These are phyloP conservation scores for Astragalus glycyphyllos DNA, from an alignment of 306 rosid species.

Conservation along the genomic window DNA sequence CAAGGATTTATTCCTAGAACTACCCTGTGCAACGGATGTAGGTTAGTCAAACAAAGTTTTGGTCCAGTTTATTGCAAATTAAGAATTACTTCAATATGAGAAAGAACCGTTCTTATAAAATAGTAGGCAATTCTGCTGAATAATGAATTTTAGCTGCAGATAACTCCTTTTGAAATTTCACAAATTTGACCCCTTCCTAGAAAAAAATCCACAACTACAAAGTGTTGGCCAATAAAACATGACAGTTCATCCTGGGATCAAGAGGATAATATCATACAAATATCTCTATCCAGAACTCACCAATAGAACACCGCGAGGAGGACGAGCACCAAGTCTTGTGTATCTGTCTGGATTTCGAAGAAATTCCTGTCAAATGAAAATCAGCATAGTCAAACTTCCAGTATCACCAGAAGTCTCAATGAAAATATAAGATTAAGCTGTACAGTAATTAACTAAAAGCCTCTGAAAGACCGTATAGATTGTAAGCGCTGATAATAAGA, in stretches of 20 bases:
- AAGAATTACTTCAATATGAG: conserved; percentile 23
- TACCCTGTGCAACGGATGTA: conserved; percentile 40
- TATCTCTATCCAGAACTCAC: conserved; percentile 58
- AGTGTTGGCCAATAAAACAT: neutral
- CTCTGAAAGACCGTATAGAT: conserved; percentile 37
- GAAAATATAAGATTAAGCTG: conserved; percentile 11
- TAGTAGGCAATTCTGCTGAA: conserved; percentile 1
- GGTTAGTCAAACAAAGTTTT: too few species aligned
- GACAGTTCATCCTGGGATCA: neutral
- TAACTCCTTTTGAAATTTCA: conserved; percentile 27
- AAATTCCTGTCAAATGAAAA: conserved; percentile 78
- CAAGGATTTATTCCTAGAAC: conserved; percentile 15
- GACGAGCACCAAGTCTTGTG: conserved; percentile 91
- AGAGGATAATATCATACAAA: neutral
- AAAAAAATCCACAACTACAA: conserved; percentile 12
- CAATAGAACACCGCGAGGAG: conserved; percentile 98
- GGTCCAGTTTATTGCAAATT: too few species aligned
- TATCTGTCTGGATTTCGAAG: conserved; percentile 92
- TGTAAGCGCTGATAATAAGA: conserved; percentile 31
- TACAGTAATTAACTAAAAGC: neutral
- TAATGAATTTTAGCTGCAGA: conserved; percentile 7
- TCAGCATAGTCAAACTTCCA: conserved; percentile 38
- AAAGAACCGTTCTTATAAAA: conserved; percentile 2
- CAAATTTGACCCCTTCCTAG: conserved; percentile 21
- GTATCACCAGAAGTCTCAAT: conserved; percentile 35